Evolutionary conservation across 2,329 filamentous ascomycete genomes (phyloP).

Genomic region (Pyrenochaeta sp.): DNA sequence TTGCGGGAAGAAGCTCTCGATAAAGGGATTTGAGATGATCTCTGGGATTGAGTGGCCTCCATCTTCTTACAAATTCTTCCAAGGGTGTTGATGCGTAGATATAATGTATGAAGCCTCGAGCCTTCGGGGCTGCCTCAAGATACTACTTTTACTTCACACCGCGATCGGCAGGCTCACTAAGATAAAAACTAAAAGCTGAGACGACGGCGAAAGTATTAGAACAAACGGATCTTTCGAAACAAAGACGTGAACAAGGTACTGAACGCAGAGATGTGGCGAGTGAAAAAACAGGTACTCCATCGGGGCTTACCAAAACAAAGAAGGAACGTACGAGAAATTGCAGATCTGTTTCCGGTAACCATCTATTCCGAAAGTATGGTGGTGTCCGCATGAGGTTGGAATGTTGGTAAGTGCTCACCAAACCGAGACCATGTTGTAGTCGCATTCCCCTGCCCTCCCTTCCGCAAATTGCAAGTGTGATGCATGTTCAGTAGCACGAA

Average conservation of each 20-base stretch:
- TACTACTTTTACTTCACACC: conserved; percentile 1
- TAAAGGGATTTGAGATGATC: neutral
- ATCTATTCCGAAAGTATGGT: conserved; percentile 9
- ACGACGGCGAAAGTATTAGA: conserved; percentile 9
- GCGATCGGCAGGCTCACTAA: neutral
- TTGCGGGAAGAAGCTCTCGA: conserved; percentile 11
- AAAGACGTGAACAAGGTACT: conserved; percentile 18
- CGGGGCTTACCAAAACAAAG: conserved; percentile 35
- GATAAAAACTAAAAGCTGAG: conserved; percentile 11
- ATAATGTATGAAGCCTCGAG: neutral
- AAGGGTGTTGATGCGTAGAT: neutral
- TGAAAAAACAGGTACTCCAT: conserved; percentile 15
- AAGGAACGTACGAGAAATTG: conserved; percentile 32
- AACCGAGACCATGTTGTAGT: conserved; percentile 13
- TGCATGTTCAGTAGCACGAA: conserved; percentile 4
- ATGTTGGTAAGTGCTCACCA: conserved; percentile 15
- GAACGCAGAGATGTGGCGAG: conserved; percentile 11
- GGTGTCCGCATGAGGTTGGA: conserved; percentile 10
- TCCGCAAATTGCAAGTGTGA: conserved; percentile 11
- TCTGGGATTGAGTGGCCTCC: conserved; percentile 5
- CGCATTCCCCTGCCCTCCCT: conserved; percentile 31
- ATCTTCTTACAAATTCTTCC: conserved; percentile 2
- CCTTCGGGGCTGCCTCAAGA: neutral
- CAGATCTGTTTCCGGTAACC: conserved; percentile 24
- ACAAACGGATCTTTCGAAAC: conserved; percentile 11